Base-by-base conservation (phyloP, 768 basidiomycete species). In the Psilocybe cubensis region DNA sequence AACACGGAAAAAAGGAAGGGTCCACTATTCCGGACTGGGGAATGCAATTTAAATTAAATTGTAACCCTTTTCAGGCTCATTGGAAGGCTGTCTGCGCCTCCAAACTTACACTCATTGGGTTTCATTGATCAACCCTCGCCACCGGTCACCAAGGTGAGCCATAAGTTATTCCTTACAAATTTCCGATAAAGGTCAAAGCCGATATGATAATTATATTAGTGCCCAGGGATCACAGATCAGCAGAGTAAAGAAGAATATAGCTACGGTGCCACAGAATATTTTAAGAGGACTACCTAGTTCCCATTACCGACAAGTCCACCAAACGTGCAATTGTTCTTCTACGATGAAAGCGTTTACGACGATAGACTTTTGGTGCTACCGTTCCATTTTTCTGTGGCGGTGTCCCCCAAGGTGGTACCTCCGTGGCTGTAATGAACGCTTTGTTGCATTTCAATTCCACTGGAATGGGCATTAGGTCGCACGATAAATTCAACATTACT, bases 401-500 rank as follows among this genome's bases (percentile, higher is more conserved):
- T 33, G 24, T 63, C 62, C 5, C 58, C 62, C 29, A 66, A 47
- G 14, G 65, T 66, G n/a, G 65, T 56, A 28, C 52, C 57, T 14
- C 65, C 62, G 29, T 66, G 64, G 31, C 60, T 66, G 57, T 63
- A 66, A 41, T 42, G 57, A 23, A 63, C 61, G 35, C 54, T 61
- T 47, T 63, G 62, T 33, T 63, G 45, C 53, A 53, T 53, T 53
- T 64, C 66, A 33, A 66, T 64, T 14, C 66, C 63, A 17, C 61
- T 56, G 5, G 66, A 56, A 23, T 59, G 61, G 20, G 27, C 58
- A 20, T 49, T 35, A 18, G 59, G 66, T 27, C 55, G 61, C 20
- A 60, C 52, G 43, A 57, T 55, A 54, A 67, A 67, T 23, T 62
- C 59, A 14, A 65, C 63, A 20, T 59, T 58, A 54, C 66, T 67